Evolutionary conservation across 345 rosid genomes (phyloP).

Genomic region (Sisymbrium altissimum): DNA sequence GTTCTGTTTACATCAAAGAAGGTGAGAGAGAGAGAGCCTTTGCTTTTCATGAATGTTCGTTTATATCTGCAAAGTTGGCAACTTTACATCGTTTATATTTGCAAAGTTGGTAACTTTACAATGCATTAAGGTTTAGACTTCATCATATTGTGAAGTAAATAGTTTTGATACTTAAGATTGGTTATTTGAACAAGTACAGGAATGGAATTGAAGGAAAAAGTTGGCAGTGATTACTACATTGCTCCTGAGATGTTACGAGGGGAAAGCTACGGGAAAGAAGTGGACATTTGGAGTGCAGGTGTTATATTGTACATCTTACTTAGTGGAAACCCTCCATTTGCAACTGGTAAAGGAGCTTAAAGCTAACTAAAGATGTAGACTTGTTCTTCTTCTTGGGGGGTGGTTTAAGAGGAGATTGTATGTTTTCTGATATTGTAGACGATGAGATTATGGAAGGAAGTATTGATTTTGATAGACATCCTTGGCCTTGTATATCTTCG

Average conservation of each 20-base stretch:
- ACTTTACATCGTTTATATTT: background rate
- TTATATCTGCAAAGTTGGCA: background rate
- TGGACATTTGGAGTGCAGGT: constrained; percentile 85
- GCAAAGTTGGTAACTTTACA: background rate
- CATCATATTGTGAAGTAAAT: too few relatives aligned
- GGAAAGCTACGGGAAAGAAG: constrained; percentile 77
- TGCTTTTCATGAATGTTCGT: too few relatives aligned
- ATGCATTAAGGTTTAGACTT: background rate
- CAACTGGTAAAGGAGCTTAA: too few relatives aligned
- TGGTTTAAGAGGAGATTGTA: background rate
- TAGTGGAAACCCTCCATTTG: constrained; percentile 71
- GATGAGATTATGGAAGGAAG: constrained; percentile 50
- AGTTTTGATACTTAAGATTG: too few relatives aligned
- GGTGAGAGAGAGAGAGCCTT: constrained; percentile 30
- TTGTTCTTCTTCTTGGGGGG: background rate
- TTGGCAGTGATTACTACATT: constrained; percentile 69
- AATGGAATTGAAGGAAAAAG: constrained; percentile 49
- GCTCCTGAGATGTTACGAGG: constrained; percentile 68
- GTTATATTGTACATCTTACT: constrained; percentile 72
- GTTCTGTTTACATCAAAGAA: constrained; percentile 66
- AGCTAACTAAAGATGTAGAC: too few relatives aligned
- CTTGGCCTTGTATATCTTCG: constrained; percentile 70
- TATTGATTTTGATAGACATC: constrained; percentile 55
- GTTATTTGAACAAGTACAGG: constrained; percentile 39
- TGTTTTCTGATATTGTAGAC: background rate